Evolutionary conservation across 345 rosid species (phyloP), one percentile per base, ranked within the genome.

Genomic region (Acer negundo): DNA sequence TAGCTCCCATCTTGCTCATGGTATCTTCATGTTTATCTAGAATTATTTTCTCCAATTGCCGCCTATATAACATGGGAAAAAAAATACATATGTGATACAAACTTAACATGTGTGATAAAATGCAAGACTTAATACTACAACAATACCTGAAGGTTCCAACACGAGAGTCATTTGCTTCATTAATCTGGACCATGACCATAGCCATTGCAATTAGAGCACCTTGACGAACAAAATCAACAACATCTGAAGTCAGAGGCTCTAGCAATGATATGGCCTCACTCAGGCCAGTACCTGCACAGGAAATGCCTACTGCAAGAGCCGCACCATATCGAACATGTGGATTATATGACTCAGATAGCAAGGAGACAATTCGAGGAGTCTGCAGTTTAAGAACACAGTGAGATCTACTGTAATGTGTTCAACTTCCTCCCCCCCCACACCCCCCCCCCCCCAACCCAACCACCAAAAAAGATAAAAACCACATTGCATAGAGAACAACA

Each of bases 1-100:
- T 94, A 11, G 99, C 99, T 68, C 99, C 99, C 99, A 97, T 97
- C 89, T 97, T 97, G 91, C 99, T 97, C 98, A 94, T 97, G 70
- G 99, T 94, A 65, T 97, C 99, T 85, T 97, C 98, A 70, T 93
- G 98, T 82, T 94, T 97, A 82, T 97, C 98, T 35, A 93, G 92
- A 77, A 97, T 92, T 65, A 94, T 97, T 82, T 97, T 97, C 79
- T 94, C 98, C 75, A 97, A 78, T 70, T 94, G 99, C 40, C 98
- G 96, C 85, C 99, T 97, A 72, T 59, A n/a, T 8, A 59, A 59
- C 63, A 59, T 4, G 46, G 46, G 78, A 69, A 23, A 72, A 58
- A 78, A 67, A 38, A 74, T 51, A 55, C 42, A 7, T 7, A 49
- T 49, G 16, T 15, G 59, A 42, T 12, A 24, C 75, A 62, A 67